Evolutionary conservation across 257 asterid species (phyloP).

Genomic region (Avicennia marina): DNA sequence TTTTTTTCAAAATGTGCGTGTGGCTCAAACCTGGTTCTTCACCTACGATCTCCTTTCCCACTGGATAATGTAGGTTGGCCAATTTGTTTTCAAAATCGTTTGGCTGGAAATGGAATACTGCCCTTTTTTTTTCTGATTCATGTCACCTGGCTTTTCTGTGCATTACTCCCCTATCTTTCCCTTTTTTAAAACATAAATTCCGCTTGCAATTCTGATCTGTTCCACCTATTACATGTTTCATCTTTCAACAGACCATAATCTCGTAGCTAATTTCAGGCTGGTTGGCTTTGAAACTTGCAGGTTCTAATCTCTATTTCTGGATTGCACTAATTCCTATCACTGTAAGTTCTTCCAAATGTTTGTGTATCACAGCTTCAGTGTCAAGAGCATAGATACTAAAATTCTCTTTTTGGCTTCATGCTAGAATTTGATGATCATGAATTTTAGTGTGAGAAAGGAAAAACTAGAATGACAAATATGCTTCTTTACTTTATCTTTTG

Average conservation of each 20-base stretch:
- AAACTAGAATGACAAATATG: no score
- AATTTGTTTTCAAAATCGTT: not conserved
- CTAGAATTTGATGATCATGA: not conserved
- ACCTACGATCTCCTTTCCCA: not conserved
- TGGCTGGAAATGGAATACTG: not conserved
- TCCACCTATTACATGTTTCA: not conserved
- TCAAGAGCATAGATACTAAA: not conserved
- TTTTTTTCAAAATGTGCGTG: not conserved
- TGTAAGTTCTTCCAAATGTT: conserved; percentile 45
- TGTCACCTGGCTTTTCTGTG: not conserved
- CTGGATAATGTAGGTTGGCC: not conserved
- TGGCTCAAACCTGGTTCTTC: not conserved
- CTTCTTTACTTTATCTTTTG: no score
- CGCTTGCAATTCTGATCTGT: not conserved
- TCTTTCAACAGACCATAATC: not conserved
- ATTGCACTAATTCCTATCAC: conserved; percentile 84
- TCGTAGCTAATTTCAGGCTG: conserved; percentile 5
- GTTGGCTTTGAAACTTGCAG: conserved; percentile 41
- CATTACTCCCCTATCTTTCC: no score
- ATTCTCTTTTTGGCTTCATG: not conserved
- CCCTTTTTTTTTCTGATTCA: not conserved
- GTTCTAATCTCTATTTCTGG: conserved; percentile 98
- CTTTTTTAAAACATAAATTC: no score
- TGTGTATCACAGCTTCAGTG: not conserved
- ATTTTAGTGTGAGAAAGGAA: not conserved